These are phyloP conservation scores for Neurospora crassa DNA, from an alignment of 2,329 filamentous ascomycete species.

Conservation along the genomic window DNA sequence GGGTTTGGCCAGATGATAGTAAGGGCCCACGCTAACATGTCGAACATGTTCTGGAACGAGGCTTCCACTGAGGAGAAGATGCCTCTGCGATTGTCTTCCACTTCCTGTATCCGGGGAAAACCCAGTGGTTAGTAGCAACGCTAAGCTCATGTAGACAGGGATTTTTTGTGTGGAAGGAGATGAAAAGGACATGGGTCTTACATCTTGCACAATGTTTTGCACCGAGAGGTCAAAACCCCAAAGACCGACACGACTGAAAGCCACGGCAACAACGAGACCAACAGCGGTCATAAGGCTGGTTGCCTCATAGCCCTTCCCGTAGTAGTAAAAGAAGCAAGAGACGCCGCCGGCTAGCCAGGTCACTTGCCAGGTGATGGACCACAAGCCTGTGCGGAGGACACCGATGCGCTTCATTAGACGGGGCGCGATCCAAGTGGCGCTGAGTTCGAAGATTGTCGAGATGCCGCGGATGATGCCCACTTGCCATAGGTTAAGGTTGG, in stretches of 20 bases:
- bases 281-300: slow-evolving; percentile 29
- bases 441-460: slow-evolving; percentile 46
- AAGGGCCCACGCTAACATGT: slow-evolving; percentile 54
- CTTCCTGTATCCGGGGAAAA: slow-evolving; percentile 30
- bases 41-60: slow-evolving; percentile 59
- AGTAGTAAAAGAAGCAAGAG: slow-evolving; percentile 29
- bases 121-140: neutral
- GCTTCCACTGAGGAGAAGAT: slow-evolving; percentile 61
- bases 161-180: too few relatives aligned
- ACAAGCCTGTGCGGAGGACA: slow-evolving; percentile 55
- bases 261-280: slow-evolving; percentile 39
- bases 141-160: neutral
- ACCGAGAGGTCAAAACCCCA: slow-evolving; percentile 53
- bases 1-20: slow-evolving; percentile 57
- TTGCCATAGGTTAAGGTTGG: slow-evolving; percentile 39
- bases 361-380: slow-evolving; percentile 63
- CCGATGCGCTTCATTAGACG: slow-evolving; percentile 45
- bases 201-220: slow-evolving; percentile 53
- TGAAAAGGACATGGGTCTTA: slow-evolving; percentile 19
- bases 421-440: slow-evolving; percentile 51
- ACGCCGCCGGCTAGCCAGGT: slow-evolving; percentile 38
- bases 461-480: slow-evolving; percentile 44
- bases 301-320: slow-evolving; percentile 12
- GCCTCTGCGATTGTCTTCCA: slow-evolving; percentile 48
- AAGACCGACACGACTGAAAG: slow-evolving; percentile 49